A percentile compares a stretch with the other conserved stretches of the same genome.
phyloP scores from a whole-genome alignment of 495 filamentous ascomycete genomes.

The Penicillium ochrochloron region DNA sequence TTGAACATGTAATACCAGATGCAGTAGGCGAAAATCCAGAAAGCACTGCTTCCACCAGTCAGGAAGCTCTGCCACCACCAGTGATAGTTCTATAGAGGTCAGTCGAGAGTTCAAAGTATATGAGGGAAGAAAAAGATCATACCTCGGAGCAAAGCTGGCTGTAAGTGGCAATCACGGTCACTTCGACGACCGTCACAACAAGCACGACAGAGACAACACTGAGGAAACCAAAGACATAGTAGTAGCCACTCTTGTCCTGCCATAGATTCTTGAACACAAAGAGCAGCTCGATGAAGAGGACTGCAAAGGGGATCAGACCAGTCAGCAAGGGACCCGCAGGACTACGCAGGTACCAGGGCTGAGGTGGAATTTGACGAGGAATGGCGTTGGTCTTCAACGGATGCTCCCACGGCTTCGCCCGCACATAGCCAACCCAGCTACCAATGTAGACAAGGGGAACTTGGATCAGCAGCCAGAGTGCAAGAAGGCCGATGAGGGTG shows the following conservation, averaged over 20 bases:
- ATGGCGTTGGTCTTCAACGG: slow-evolving; percentile 81
- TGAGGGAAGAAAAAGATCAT: slow-evolving; percentile 23
- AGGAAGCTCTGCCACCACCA: slow-evolving; percentile 97
- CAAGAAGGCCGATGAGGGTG: slow-evolving; percentile 75
- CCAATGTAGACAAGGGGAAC: slow-evolving; percentile 88
- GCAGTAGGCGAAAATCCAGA: slow-evolving; percentile 89
- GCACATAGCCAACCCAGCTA: slow-evolving; percentile 77
- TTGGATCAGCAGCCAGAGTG: slow-evolving; percentile 88
- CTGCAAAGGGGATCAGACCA: slow-evolving; percentile 86
- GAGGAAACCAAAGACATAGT: slow-evolving; percentile 93
- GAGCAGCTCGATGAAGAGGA: slow-evolving; percentile 91
- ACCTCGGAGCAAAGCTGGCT: slow-evolving; percentile 80
- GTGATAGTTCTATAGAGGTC: slow-evolving; percentile 70
- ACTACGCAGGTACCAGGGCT: slow-evolving; percentile 78
- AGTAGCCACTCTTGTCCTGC: slow-evolving; percentile 93
- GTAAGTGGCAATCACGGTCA: slow-evolving; percentile 88
- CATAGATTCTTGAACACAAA: slow-evolving; percentile 92
- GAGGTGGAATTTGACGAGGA: slow-evolving; percentile 74
- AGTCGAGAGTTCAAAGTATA: neutral
- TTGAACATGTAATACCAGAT: slow-evolving; percentile 86
- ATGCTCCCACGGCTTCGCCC: slow-evolving; percentile 75
- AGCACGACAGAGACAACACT: slow-evolving; percentile 75
- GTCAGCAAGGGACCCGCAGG: slow-evolving; percentile 69
- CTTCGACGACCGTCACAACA: slow-evolving; percentile 81
- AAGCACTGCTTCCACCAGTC: slow-evolving; percentile 74